phyloP scores from a whole-genome alignment of 345 rosid species.

The Anacardium occidentale region DNA sequence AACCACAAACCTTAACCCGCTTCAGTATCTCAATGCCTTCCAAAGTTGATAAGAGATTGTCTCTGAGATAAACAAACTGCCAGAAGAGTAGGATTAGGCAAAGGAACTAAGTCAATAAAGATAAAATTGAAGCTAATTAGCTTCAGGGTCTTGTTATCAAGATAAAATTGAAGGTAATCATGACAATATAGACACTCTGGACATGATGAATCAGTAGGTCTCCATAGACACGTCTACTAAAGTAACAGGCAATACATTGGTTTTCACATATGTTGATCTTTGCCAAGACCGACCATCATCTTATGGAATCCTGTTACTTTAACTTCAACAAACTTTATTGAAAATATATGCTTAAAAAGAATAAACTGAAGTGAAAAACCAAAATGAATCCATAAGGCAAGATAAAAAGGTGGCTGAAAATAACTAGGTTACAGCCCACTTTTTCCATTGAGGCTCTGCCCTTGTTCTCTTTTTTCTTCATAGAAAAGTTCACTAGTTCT shows the following conservation, averaged over 20 bases:
- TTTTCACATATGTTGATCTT: not conserved
- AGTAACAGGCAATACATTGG: not conserved
- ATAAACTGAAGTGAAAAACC: not conserved
- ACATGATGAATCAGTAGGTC: not conserved
- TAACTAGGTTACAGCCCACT: too few species aligned
- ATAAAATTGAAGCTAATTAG: not conserved
- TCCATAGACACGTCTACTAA: not conserved
- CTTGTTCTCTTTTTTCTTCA: too few species aligned
- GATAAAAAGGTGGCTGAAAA: too few species aligned
- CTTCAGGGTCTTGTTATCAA: too few species aligned
- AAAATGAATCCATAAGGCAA: not conserved
- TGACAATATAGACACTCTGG: not conserved
- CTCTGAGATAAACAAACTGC: conserved; percentile 98
- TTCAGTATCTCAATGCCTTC: conserved; percentile 93
- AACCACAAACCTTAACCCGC: conserved; percentile 81
- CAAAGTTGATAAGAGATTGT: conserved; percentile 77
- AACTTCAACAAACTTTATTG: not conserved
- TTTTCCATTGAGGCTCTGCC: too few species aligned
- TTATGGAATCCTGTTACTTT: not conserved
- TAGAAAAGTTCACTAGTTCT: too few species aligned
- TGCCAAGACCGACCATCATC: not conserved
- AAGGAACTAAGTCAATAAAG: not conserved
- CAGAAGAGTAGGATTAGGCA: conserved; percentile 27
- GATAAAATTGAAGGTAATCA: not conserved
- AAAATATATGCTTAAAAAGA: not conserved